Conservation (phyloP, 2,329 filamentous ascomycete genomes). For the Emericellopsis cladophorae region DNA sequence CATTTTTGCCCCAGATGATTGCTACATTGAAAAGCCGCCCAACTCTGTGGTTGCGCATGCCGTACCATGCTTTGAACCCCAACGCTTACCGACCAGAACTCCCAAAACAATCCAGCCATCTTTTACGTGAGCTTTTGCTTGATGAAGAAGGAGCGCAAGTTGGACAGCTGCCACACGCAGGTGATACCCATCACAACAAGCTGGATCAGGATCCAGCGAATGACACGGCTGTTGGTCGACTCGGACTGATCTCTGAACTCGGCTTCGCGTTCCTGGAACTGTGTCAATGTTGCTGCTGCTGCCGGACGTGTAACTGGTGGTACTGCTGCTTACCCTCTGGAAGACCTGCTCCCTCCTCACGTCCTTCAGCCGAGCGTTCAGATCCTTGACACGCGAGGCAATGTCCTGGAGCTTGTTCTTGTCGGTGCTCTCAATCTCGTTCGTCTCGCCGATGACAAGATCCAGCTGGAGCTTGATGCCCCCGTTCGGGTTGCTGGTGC, state of each 20-base stretch:
- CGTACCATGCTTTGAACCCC: too few relatives aligned
- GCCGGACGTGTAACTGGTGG: too few relatives aligned
- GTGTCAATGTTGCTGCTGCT: neutral
- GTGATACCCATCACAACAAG: conserved; percentile 72
- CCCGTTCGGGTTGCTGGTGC: conserved; percentile 49
- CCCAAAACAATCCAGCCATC: neutral
- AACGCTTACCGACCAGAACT: neutral
- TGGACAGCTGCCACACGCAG: conserved; percentile 93
- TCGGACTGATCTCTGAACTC: conserved; percentile 98
- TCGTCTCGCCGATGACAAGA: conserved; percentile 87
- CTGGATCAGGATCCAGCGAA: conserved; percentile 90
- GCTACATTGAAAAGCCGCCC: too few relatives aligned
- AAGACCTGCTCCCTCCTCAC: conserved; percentile 92
- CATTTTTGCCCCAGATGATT: too few relatives aligned
- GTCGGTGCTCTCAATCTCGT: conserved; percentile 84
- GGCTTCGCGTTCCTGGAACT: conserved; percentile 77
- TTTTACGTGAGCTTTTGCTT: conserved; percentile 94
- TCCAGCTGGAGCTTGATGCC: conserved; percentile 79
- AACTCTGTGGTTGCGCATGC: too few relatives aligned
- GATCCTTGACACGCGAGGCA: conserved; percentile 73
- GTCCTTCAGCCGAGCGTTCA: conserved; percentile 78
- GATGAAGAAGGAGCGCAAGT: conserved; percentile 96
- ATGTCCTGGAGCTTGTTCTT: conserved; percentile 89
- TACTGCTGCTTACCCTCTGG: conserved; percentile 55
- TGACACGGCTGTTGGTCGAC: conserved; percentile 77